phyloP scores from a whole-genome alignment of 306 rosid species.

The Medicago lupulina region DNA sequence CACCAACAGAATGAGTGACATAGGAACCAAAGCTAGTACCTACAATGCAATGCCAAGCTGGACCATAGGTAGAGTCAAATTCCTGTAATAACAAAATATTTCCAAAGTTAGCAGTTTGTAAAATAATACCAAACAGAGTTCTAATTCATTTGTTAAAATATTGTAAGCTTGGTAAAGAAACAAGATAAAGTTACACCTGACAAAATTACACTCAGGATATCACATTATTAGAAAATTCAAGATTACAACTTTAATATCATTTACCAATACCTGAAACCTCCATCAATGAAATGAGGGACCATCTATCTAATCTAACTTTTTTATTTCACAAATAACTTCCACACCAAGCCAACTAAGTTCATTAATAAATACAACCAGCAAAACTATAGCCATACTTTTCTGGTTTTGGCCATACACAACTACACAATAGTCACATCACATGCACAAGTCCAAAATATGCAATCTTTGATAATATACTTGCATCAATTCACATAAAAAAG shows the following conservation, averaged over 20 bases:
- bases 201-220: not conserved
- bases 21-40: slow-evolving; percentile 98
- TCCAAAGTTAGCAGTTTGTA: not conserved
- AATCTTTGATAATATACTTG: slow-evolving; percentile 15
- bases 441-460: slow-evolving; percentile 1
- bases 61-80: slow-evolving; percentile 85
- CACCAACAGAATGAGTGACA: slow-evolving; percentile 89
- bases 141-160: not conserved
- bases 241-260: not conserved
- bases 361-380: slow-evolving; percentile 34
- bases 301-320: slow-evolving; percentile 37
- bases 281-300: slow-evolving; percentile 38
- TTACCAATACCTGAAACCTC: not conserved
- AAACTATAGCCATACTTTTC: slow-evolving; percentile 13
- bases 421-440: slow-evolving; percentile 2
- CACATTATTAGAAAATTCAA: not conserved
- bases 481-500: not conserved
- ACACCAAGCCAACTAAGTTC: slow-evolving; percentile 33
- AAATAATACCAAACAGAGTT: not conserved
- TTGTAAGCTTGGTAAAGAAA: not conserved
- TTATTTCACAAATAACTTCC: slow-evolving; percentile 31
- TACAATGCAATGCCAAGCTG: slow-evolving; percentile 99
- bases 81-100: slow-evolving; percentile 60
- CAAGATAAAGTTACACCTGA: not conserved
- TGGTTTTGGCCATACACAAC: not conserved